These are phyloP conservation scores for Polytrichum formosum DNA, from an alignment of 225 moss, liverwort and hornwort species.

Conservation along the genomic window DNA sequence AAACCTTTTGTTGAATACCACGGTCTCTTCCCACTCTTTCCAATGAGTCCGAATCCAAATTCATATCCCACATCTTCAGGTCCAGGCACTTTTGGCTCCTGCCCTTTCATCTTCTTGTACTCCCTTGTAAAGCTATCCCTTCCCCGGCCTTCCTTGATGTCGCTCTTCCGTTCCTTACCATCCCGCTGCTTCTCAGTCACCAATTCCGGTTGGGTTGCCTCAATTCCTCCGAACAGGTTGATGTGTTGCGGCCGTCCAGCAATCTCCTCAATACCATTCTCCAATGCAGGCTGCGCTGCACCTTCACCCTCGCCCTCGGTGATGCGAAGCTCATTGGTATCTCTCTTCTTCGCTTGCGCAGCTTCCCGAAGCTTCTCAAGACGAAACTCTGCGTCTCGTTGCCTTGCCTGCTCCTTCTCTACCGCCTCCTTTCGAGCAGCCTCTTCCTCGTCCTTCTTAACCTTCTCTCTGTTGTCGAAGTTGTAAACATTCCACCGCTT, in stretches of 20 bases:
- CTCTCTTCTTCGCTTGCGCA: constrained; percentile 49
- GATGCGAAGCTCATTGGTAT: constrained; percentile 22
- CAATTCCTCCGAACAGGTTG: constrained; percentile 61
- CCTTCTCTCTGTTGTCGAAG: constrained; percentile 89
- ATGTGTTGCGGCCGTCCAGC: constrained; percentile 61
- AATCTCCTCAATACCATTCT: constrained; percentile 13
- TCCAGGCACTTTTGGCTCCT: constrained; percentile 65
- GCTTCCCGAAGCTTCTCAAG: constrained; percentile 73
- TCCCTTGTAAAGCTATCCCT: constrained; percentile 59
- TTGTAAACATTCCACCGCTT: constrained; percentile 99
- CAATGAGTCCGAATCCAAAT: constrained; percentile 67
- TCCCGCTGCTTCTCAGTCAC: constrained; percentile 35
- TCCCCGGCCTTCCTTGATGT: constrained; percentile 43
- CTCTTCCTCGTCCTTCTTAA: constrained; percentile 85
- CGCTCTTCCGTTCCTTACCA: constrained; percentile 41
- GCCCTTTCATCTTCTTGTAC: constrained; percentile 57
- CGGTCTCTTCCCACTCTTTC: constrained; percentile 74
- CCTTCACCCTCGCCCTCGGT: constrained; percentile 14
- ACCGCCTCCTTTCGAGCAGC: constrained; percentile 77
- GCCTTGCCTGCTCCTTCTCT: constrained; percentile 64
- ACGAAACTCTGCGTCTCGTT: constrained; percentile 79
- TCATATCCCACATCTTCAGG: constrained; percentile 83
- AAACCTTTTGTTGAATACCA: constrained; percentile 78
- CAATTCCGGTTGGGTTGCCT: constrained; percentile 25
- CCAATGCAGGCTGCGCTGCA: constrained; percentile 24